These are phyloP conservation scores for Inosperma sp. DNA, from an alignment of 768 basidiomycete genomes.

Conservation along the genomic window DNA sequence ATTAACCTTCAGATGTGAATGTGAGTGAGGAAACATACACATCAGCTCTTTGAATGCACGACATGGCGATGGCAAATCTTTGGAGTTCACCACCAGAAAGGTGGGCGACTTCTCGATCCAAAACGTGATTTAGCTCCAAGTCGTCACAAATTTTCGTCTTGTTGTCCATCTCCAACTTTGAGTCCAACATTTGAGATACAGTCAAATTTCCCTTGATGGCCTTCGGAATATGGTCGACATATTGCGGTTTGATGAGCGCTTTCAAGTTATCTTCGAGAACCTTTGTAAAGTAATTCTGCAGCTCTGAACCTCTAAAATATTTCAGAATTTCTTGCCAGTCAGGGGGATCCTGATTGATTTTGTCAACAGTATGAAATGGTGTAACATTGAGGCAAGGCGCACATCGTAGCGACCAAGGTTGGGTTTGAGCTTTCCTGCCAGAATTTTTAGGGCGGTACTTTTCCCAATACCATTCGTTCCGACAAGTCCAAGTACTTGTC, in stretches of 20 bases:
- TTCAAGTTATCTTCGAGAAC: slow-evolving; percentile 98
- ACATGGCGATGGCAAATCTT: slow-evolving; percentile 96
- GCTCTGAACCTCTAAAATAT: slow-evolving; percentile 96
- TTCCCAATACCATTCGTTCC: slow-evolving; percentile 99
- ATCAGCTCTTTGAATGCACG: slow-evolving; percentile 91
- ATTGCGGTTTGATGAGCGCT: slow-evolving; percentile 98
- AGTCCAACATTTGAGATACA: slow-evolving; percentile 88
- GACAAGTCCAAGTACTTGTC: slow-evolving; percentile 97
- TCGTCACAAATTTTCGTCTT: slow-evolving; percentile 81
- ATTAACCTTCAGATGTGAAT: too few relatives aligned
- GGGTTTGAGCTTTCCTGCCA: slow-evolving; percentile 96
- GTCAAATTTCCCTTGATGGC: slow-evolving; percentile 89
- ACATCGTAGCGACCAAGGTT: slow-evolving; percentile 97
- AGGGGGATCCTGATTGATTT: slow-evolving; percentile 72
- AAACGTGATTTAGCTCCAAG: slow-evolving; percentile 81
- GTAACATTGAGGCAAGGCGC: slow-evolving; percentile 26
- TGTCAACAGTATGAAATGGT: neutral
- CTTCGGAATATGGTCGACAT: slow-evolving; percentile 97
- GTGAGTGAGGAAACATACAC: slow-evolving; percentile 47
- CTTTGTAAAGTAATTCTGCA: slow-evolving; percentile 99
- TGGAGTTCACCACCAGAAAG: slow-evolving; percentile 97
- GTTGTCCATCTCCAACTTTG: slow-evolving; percentile 85
- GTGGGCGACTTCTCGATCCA: slow-evolving; percentile 80
- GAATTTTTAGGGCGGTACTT: slow-evolving; percentile 93
- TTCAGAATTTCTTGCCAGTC: slow-evolving; percentile 99